These are phyloP conservation scores for Apophysomyces ossiformis DNA, from an alignment of 371 early-diverging fungal genomes.

Conservation along the genomic window DNA sequence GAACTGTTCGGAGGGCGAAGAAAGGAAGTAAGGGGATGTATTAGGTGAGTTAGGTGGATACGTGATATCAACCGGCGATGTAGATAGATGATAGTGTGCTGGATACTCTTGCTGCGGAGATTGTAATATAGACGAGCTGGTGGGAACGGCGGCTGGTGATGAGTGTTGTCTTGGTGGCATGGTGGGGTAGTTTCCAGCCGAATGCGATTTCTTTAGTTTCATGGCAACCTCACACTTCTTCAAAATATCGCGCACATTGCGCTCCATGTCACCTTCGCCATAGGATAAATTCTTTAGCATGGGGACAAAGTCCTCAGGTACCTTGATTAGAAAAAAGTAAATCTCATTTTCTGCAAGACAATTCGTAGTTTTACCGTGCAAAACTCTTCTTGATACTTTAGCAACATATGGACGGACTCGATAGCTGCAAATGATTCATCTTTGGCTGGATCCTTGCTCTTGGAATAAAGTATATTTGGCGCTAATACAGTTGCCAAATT, in stretches of 20 bases:
- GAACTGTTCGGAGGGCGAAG: background rate
- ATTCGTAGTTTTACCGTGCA: conserved; percentile 56
- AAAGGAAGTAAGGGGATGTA: conserved; percentile 6
- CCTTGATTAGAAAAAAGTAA: conserved; percentile 27
- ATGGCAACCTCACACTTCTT: conserved; percentile 68
- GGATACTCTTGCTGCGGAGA: background rate
- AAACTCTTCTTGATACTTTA: conserved; percentile 77
- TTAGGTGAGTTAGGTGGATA: conserved; percentile 4
- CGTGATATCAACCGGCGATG: conserved; percentile 3
- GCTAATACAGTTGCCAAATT: conserved; percentile 94
- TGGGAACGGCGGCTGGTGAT: conserved; percentile 36
- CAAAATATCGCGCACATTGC: conserved; percentile 67
- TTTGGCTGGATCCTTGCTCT: conserved; percentile 70
- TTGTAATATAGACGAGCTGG: background rate
- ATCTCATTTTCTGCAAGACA: background rate
- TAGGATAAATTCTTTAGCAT: conserved; percentile 61
- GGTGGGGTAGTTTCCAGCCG: conserved; percentile 21
- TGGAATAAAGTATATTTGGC: conserved; percentile 91
- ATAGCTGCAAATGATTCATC: conserved; percentile 76
- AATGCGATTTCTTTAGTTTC: conserved; percentile 47
- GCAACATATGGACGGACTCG: conserved; percentile 71
- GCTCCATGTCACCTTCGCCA: conserved; percentile 58
- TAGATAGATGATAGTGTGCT: background rate
- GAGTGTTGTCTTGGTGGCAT: conserved; percentile 42
- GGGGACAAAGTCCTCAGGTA: conserved; percentile 71